phyloP scores from a whole-genome alignment of 2,329 filamentous ascomycete species.

The Dothistroma septosporum region DNA sequence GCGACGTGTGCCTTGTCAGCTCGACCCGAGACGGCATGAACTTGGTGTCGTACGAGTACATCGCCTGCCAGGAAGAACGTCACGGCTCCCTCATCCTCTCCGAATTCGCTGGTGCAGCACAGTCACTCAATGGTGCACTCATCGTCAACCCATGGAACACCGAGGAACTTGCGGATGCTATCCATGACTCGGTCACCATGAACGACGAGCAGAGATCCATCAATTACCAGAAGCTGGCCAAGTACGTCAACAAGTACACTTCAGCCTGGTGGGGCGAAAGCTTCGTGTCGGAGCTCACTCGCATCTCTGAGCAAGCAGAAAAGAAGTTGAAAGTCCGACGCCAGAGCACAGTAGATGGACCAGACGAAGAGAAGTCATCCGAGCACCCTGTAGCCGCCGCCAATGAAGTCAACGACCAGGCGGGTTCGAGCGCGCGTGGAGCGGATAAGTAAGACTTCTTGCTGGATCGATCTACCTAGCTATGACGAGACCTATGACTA shows the following conservation, averaged over 20 bases:
- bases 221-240: slow-evolving; percentile 88
- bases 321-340: slow-evolving; percentile 45
- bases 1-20: slow-evolving; percentile 86
- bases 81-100: slow-evolving; percentile 94
- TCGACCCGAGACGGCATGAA: slow-evolving; percentile 99
- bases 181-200: slow-evolving; percentile 97
- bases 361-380: slow-evolving; percentile 16
- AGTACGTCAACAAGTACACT: slow-evolving; percentile 96
- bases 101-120: slow-evolving; percentile 92
- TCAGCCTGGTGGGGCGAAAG: slow-evolving; percentile 93
- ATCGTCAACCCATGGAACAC: slow-evolving; percentile 99
- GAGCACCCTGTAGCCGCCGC: slow-evolving; percentile 15
- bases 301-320: slow-evolving; percentile 52
- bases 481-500: slow-evolving; percentile 16
- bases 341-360: slow-evolving; percentile 18
- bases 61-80: slow-evolving; percentile 83
- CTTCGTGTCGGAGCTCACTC: slow-evolving; percentile 77
- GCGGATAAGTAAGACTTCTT: slow-evolving; percentile 22
- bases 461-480: slow-evolving; percentile 2
- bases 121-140: slow-evolving; percentile 86
- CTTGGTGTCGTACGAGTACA: slow-evolving; percentile 96
- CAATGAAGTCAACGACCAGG: slow-evolving; percentile 18
- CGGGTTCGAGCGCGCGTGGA: slow-evolving; percentile 13
- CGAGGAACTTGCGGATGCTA: slow-evolving; percentile 85
- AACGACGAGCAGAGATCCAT: slow-evolving; percentile 77